phyloP scores from a whole-genome alignment of 805 yeast species.

The Candida stauntonica region DNA sequence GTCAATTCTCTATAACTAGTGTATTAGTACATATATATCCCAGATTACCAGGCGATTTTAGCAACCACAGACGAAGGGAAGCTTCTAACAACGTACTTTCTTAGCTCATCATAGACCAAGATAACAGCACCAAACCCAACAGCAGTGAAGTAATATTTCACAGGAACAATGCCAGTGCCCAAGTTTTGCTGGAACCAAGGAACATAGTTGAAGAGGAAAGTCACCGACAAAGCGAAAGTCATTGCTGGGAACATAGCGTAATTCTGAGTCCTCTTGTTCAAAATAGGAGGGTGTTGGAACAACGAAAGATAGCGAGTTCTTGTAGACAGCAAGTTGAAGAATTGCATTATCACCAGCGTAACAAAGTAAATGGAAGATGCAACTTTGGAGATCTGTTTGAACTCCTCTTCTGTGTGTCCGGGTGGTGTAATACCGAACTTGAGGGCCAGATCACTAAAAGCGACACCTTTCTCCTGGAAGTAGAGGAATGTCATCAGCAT shows the following conservation, averaged over 20 bases:
- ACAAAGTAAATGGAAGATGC: constrained; percentile 44
- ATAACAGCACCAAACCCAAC: constrained; percentile 41
- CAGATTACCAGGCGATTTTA: constrained; percentile 39
- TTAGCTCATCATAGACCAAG: constrained; percentile 37
- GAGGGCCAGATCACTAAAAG: constrained; percentile 32
- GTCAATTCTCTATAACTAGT: no score
- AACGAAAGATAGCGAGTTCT: constrained; percentile 40
- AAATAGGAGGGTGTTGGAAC: constrained; percentile 38
- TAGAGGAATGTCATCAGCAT: constrained; percentile 37
- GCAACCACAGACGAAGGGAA: constrained; percentile 37
- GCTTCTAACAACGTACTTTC: constrained; percentile 35
- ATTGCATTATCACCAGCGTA: constrained; percentile 44
- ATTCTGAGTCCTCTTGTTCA: constrained; percentile 25
- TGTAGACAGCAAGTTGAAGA: constrained; percentile 40
- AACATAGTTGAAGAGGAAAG: constrained; percentile 40
- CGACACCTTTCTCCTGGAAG: constrained; percentile 33
- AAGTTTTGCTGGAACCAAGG: constrained; percentile 36
- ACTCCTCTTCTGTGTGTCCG: constrained; percentile 22
- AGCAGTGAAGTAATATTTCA: constrained; percentile 43
- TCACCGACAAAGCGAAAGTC: constrained; percentile 34
- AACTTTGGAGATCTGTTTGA: constrained; percentile 25
- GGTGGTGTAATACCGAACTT: constrained; percentile 32
- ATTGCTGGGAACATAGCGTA: constrained; percentile 31
- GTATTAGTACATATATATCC: no score
- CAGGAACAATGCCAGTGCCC: constrained; percentile 37